These are phyloP conservation scores for Acanthamoeba culbertsoni DNA, from an alignment of 208 protist genomes.

Conservation along the genomic window DNA sequence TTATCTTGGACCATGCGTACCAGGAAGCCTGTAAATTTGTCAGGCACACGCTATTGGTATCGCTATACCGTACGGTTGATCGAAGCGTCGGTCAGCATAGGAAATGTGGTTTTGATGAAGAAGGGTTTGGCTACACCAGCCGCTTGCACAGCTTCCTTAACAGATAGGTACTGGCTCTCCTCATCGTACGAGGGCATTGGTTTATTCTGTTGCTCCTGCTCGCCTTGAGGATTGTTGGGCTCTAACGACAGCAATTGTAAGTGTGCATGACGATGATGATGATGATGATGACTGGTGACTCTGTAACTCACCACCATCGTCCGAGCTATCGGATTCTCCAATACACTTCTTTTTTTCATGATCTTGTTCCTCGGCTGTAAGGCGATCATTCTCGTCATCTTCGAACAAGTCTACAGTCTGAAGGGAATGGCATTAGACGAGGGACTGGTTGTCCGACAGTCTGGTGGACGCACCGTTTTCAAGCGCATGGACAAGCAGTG, in stretches of 20 bases:
- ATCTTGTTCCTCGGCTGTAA: not conserved
- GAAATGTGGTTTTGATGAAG: not conserved
- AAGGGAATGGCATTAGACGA: not conserved
- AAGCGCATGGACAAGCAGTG: not conserved
- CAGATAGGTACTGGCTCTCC: not conserved
- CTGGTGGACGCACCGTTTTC: too few relatives aligned
- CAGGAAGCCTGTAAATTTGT: not conserved
- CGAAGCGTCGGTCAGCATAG: not conserved
- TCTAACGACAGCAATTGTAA: not conserved
- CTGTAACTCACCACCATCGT: too few relatives aligned
- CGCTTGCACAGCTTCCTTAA: not conserved
- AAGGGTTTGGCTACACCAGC: not conserved
- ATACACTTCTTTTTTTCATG: not conserved
- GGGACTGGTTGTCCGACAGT: too few relatives aligned
- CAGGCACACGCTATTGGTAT: not conserved
- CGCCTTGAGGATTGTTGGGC: not conserved
- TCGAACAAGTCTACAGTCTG: conserved; percentile 40
- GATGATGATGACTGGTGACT: too few relatives aligned
- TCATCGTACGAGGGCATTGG: not conserved
- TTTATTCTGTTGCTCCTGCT: not conserved
- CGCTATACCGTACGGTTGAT: not conserved
- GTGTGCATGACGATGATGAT: too few relatives aligned
- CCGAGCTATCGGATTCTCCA: not conserved
- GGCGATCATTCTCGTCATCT: not conserved
- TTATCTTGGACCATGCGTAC: not conserved